A percentile compares a stretch with the other conserved stretches of the same genome.
Evolutionary conservation across 306 rosid genomes (phyloP).

Genomic region (Canavalia ensiformis): DNA sequence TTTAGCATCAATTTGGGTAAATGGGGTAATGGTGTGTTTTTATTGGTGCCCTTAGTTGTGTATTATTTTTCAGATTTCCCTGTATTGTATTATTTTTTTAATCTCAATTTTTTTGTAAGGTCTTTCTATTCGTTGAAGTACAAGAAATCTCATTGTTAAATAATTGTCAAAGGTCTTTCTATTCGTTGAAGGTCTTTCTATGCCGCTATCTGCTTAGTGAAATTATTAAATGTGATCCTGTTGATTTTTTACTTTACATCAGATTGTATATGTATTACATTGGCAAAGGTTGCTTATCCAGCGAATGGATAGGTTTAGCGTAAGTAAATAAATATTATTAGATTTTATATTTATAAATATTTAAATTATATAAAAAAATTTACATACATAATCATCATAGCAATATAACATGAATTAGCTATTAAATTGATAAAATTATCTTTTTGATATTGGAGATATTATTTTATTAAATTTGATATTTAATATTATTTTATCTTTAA

Average conservation of each 20-base stretch:
- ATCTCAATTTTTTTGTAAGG: constrained; percentile 36
- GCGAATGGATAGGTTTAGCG: too few species aligned
- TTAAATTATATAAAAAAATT: too few species aligned
- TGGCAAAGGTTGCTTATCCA: too few species aligned
- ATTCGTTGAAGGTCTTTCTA: constrained; percentile 25
- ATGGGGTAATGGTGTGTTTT: constrained; percentile 44
- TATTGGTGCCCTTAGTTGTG: constrained; percentile 35
- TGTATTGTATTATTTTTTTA: constrained; percentile 51
- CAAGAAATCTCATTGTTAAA: constrained; percentile 24
- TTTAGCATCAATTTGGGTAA: constrained; percentile 2
- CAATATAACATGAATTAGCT: too few species aligned
- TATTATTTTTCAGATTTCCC: not conserved
- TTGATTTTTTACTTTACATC: not conserved
- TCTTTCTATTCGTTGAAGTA: constrained; percentile 24
- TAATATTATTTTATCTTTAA: too few species aligned
- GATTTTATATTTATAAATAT: too few species aligned
- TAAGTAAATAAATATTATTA: too few species aligned
- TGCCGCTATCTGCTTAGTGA: constrained; percentile 24
- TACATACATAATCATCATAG: too few species aligned
- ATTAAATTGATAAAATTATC: too few species aligned
- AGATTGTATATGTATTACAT: not conserved
- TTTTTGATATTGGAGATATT: too few species aligned
- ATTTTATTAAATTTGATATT: too few species aligned
- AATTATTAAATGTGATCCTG: not conserved
- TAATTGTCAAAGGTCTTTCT: constrained; percentile 27